Conservation (phyloP, 352 stramenopile species). For the Phytophthora sansomeana region DNA sequence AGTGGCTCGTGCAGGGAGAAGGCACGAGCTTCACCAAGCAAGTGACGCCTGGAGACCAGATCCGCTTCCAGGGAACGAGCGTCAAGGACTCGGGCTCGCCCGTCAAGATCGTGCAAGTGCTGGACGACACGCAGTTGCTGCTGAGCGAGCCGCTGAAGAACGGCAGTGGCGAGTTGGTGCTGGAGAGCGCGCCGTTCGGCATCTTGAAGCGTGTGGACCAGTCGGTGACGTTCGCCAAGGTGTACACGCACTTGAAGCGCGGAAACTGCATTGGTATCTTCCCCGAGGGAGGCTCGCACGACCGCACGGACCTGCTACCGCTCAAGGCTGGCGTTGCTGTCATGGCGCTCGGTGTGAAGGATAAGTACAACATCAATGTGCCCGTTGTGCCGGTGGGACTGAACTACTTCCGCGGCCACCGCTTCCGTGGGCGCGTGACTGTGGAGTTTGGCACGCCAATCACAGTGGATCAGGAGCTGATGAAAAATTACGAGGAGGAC, state of each 20-base stretch:
- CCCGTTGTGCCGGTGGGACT: slow-evolving; percentile 97
- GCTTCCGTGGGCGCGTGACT: slow-evolving; percentile 96
- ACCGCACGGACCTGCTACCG: slow-evolving; percentile 96
- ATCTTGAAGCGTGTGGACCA: slow-evolving; percentile 94
- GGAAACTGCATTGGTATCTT: slow-evolving; percentile 97
- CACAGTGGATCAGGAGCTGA: slow-evolving; percentile 80
- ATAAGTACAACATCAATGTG: slow-evolving; percentile 96
- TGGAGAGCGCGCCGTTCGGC: slow-evolving; percentile 70
- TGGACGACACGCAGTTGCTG: slow-evolving; percentile 88
- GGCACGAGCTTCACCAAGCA: slow-evolving; percentile 81
- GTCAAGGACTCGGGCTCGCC: slow-evolving; percentile 85
- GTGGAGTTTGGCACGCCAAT: slow-evolving; percentile 97
- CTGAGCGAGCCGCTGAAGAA: slow-evolving; percentile 61
- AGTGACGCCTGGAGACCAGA: slow-evolving; percentile 79
- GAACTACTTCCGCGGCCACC: slow-evolving; percentile 98
- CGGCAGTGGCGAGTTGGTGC: slow-evolving; percentile 44
- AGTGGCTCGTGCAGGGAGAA: slow-evolving; percentile 66
- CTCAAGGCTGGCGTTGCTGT: slow-evolving; percentile 98
- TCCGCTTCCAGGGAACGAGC: slow-evolving; percentile 77
- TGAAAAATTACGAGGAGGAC: slow-evolving; percentile 90
- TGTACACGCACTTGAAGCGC: slow-evolving; percentile 91
- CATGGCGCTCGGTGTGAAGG: slow-evolving; percentile 97
- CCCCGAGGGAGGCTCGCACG: slow-evolving; percentile 97
- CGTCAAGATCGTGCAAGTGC: slow-evolving; percentile 84
- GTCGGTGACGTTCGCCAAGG: slow-evolving; percentile 91